Base-by-base conservation (phyloP, 176 grass and related monocot genomes). In the Sorghum bicolor region DNA sequence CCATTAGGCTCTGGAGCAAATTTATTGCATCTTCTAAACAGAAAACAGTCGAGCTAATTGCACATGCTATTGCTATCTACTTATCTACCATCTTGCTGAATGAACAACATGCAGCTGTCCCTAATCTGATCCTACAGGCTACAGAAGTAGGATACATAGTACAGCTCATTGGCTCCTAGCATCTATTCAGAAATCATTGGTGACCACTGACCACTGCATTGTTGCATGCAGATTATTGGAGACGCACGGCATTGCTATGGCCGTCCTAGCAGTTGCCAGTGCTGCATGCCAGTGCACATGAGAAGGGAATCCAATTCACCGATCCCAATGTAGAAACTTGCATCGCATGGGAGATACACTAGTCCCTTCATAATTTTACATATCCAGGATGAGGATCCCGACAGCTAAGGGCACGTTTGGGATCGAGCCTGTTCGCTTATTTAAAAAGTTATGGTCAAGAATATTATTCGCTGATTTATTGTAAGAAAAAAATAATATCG, bases 161-260 rank as follows among this genome's bases (percentile, higher is more conserved):
- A n/a, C n/a, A n/a, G 47, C 44, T 47, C 3, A 16, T 1, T 58
- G 8, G 63, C 48, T 77, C 8, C 48, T 62, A 65, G 60, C 72
- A 6, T 74, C 71, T 20, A 24, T 32, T 66, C 77, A 66, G 13
- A 63, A 53, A 83, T 83, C 63, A 78, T 73, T 41, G 55, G 74
- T 5, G 66, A 58, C 41, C 32, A 80, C 52, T 60, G 74, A 2
- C 52, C 32, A 36, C 19, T 32, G 68, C 34, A 36, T 45, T 69
- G 71, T 45, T 69, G 71, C 61, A 45, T 48, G 85, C 71, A 87
- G 5, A 53, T 53, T 20, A 22, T 53, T 53, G 19, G 17, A 53
- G n/a, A 60, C n/a, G 55, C n/a, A 60, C n/a, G 9, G 55, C 55
- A 60, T 25, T 24, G 9, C n/a, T 8, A 58, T 10, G 52, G 19